phyloP scores from a whole-genome alignment of 176 grass and related monocot genomes.

The Tillandsia fasciculata region DNA sequence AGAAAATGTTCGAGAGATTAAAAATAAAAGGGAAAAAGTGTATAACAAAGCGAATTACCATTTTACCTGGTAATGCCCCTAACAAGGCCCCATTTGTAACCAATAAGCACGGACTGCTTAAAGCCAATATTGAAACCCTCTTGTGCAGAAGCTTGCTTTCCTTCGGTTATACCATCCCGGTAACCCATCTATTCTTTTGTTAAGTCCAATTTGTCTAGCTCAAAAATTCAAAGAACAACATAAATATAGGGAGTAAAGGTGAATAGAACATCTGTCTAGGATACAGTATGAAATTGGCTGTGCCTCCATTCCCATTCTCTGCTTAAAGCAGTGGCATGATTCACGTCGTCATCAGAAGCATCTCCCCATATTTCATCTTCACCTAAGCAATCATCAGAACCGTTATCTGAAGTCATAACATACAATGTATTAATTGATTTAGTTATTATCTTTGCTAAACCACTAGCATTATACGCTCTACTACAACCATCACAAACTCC shows the following conservation, averaged over 20 bases:
- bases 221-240: background rate
- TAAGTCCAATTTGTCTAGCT: slow-evolving; percentile 11
- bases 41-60: background rate
- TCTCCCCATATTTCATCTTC: slow-evolving; percentile 36
- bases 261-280: background rate
- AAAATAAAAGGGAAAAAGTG: slow-evolving; percentile 5
- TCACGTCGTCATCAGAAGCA: slow-evolving; percentile 25
- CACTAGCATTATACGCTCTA: too few species aligned
- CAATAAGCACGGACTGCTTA: slow-evolving; percentile 52
- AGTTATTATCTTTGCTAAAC: too few species aligned
- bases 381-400: slow-evolving; percentile 8
- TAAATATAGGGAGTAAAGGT: background rate
- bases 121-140: slow-evolving; percentile 87
- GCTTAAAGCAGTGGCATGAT: slow-evolving; percentile 28
- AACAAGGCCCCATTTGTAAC: slow-evolving; percentile 68
- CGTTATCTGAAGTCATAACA: too few species aligned
- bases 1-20: background rate
- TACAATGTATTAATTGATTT: too few species aligned
- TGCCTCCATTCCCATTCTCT: slow-evolving; percentile 54
- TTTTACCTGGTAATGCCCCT: slow-evolving; percentile 59
- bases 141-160: slow-evolving; percentile 67
- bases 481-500: too few species aligned
- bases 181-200: slow-evolving; percentile 72
- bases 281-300: slow-evolving; percentile 61
- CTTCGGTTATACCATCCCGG: slow-evolving; percentile 66